Conservation (phyloP, 2,329 filamentous ascomycete genomes). For the Ascocoryne sarcoides region DNA sequence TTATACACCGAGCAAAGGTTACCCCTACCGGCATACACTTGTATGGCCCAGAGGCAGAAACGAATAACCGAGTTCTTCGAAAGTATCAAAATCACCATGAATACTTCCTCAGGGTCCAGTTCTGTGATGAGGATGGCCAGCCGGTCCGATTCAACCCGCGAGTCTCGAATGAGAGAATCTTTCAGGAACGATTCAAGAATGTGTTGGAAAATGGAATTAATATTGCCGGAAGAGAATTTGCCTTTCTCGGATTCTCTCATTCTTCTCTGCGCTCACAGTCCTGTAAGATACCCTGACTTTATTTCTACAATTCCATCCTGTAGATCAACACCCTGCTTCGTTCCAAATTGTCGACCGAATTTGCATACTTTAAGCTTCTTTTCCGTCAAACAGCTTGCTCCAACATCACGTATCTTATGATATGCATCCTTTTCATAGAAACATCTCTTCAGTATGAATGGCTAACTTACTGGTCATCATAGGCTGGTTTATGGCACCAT, state of each 20-base stretch:
- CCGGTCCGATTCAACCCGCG: conserved; percentile 49
- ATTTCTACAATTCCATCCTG: too few relatives aligned
- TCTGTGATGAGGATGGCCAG: conserved; percentile 65
- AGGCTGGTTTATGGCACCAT: conserved; percentile 55
- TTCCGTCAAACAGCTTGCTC: too few relatives aligned
- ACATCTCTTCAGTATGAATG: too few relatives aligned
- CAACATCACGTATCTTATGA: too few relatives aligned
- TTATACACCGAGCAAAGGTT: conserved; percentile 31
- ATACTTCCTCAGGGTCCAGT: conserved; percentile 61
- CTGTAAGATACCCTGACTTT: too few relatives aligned
- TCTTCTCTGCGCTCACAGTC: conserved; percentile 66
- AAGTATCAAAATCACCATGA: conserved; percentile 51
- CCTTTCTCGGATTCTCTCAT: conserved; percentile 71
- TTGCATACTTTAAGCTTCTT: too few relatives aligned
- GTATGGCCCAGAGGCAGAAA: conserved; percentile 55
- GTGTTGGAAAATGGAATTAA: conserved; percentile 51
- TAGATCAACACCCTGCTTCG: too few relatives aligned
- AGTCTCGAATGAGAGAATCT: conserved; percentile 42
- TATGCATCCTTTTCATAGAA: too few relatives aligned
- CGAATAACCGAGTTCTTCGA: conserved; percentile 63
- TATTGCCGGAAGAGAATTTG: conserved; percentile 54
- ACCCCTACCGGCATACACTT: conserved; percentile 51
- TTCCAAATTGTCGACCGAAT: too few relatives aligned
- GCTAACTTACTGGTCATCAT: too few relatives aligned
- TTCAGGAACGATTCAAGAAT: conserved; percentile 48